Percentiles rank a stretch among this genome's conserved stretches.
Evolutionary conservation across 345 rosid species (phyloP).

Genomic region (Euphorbia tirucalli): DNA sequence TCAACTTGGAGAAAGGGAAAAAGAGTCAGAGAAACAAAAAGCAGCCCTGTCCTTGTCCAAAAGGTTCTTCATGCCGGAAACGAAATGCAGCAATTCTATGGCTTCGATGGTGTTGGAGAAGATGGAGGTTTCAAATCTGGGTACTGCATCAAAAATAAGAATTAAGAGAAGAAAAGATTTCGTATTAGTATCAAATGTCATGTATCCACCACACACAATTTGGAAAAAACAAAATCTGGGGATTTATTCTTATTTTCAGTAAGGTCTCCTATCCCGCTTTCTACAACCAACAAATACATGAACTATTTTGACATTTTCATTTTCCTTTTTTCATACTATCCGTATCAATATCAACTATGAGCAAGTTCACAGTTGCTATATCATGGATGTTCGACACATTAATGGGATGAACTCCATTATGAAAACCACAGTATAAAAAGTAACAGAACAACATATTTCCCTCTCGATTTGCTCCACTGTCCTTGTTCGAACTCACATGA

Average conservation of each 20-base stretch:
- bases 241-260: too few relatives aligned
- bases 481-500: too few relatives aligned
- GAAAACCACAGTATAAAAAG: neutral
- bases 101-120: slow-evolving; percentile 55
- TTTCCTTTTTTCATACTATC: too few relatives aligned
- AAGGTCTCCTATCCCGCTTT: neutral
- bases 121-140: slow-evolving; percentile 62
- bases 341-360: too few relatives aligned
- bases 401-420: too few relatives aligned
- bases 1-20: too few relatives aligned
- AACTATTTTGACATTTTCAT: neutral
- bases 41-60: neutral
- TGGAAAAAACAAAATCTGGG: too few relatives aligned
- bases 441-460: too few relatives aligned
- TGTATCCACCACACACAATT: neutral
- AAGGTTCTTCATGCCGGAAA: neutral
- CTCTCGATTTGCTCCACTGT: too few relatives aligned
- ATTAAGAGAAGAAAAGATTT: neutral
- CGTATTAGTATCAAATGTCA: neutral
- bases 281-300: neutral
- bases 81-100: slow-evolving; percentile 13
- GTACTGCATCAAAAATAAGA: slow-evolving; percentile 30
- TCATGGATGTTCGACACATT: too few relatives aligned
- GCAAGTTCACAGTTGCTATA: too few relatives aligned
- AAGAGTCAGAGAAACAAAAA: neutral